These are phyloP conservation scores for Sparassis latifolia DNA, from an alignment of 1,284 basidiomycete genomes.

Conservation along the genomic window DNA sequence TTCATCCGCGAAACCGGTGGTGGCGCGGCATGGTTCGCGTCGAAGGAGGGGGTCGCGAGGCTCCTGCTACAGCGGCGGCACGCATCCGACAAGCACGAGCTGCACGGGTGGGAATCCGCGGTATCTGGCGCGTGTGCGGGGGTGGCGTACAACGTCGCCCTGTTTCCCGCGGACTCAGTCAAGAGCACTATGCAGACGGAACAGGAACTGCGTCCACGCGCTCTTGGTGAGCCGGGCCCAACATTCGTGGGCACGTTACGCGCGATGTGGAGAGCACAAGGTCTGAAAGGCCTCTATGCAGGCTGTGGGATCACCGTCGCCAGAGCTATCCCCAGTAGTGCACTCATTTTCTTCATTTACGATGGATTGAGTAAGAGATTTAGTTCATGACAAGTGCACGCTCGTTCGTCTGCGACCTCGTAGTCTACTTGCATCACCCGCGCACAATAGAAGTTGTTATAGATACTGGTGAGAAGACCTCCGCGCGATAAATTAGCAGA, in stretches of 20 bases:
- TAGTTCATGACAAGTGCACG: background rate
- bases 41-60: constrained; percentile 72
- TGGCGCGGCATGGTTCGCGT: constrained; percentile 81
- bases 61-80: constrained; percentile 44
- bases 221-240: constrained; percentile 28
- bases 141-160: constrained; percentile 76
- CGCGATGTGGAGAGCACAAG: constrained; percentile 74
- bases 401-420: no score
- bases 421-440: no score
- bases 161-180: constrained; percentile 92
- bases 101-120: constrained; percentile 78
- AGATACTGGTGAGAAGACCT: no score
- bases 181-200: constrained; percentile 96
- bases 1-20: constrained; percentile 87
- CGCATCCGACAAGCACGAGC: constrained; percentile 36
- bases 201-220: constrained; percentile 70
- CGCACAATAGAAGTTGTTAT: no score
- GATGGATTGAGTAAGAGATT: constrained; percentile 66
- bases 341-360: constrained; percentile 88
- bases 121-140: constrained; percentile 84
- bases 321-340: constrained; percentile 84
- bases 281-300: constrained; percentile 84
- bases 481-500: background rate
- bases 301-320: constrained; percentile 94
- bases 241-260: constrained; percentile 70